Conservation (phyloP, 2,329 filamentous ascomycete genomes). For the Emericellopsis atlantica region DNA sequence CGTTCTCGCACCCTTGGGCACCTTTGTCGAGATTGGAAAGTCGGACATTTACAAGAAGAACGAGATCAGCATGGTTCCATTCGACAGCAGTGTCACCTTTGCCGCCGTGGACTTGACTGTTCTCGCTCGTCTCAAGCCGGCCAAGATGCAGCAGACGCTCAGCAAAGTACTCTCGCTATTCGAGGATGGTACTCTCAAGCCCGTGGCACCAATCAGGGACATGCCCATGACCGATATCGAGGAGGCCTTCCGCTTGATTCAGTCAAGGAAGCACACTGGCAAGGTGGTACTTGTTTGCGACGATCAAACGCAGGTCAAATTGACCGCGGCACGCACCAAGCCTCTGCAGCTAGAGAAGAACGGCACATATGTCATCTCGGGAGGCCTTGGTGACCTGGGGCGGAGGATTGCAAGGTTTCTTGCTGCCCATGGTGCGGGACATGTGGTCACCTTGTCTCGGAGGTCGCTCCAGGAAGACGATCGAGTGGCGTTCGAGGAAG, state of each 20-base stretch:
- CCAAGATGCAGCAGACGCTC: no score
- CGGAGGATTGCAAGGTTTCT: conserved; percentile 31
- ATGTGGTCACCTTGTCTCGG: conserved; percentile 34
- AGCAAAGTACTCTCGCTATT: no score
- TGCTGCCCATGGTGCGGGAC: conserved; percentile 32
- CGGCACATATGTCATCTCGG: conserved; percentile 15
- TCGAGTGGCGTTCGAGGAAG: conserved; percentile 5
- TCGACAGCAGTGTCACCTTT: conserved; percentile 32
- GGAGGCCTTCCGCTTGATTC: conserved; percentile 28
- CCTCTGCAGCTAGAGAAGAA: conserved; percentile 6
- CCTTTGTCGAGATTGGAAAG: conserved; percentile 22
- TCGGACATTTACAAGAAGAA: conserved; percentile 16
- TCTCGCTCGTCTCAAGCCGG: conserved; percentile 8
- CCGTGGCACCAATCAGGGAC: conserved; percentile 11
- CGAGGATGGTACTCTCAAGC: conserved; percentile 2
- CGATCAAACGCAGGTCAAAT: not conserved
- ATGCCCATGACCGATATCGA: conserved; percentile 14
- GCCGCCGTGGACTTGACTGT: conserved; percentile 31
- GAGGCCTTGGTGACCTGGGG: conserved; percentile 19
- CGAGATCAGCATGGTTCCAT: conserved; percentile 32
- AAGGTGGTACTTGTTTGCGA: conserved; percentile 23
- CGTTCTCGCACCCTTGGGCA: conserved; percentile 19
- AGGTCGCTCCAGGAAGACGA: conserved; percentile 13
- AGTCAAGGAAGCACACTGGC: conserved; percentile 24
- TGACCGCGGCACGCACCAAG: not conserved